phyloP scores from a whole-genome alignment of 108 stramenopile species.

The Pseudonitzschia pungens region DNA sequence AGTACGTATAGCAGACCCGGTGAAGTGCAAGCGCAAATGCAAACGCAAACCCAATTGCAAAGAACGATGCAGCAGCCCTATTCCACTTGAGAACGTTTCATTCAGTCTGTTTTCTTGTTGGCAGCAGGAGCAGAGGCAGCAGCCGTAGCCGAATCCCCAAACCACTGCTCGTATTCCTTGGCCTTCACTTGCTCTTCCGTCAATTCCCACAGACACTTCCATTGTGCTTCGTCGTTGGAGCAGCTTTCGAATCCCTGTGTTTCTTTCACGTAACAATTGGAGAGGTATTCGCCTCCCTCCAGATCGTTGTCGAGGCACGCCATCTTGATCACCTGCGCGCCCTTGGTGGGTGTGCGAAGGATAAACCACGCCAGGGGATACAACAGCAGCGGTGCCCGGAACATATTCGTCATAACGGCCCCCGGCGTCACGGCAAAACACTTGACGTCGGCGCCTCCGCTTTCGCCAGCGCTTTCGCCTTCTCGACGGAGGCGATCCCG shows the following conservation, averaged over 20 bases:
- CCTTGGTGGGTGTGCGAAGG: not conserved
- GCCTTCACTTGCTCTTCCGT: not conserved
- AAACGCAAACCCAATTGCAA: too few species aligned
- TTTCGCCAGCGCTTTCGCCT: not conserved
- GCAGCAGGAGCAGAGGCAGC: not conserved
- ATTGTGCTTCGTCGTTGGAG: slow-evolving; percentile 17
- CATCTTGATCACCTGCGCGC: slow-evolving; percentile 16
- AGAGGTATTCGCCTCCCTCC: slow-evolving; percentile 6
- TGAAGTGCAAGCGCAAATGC: too few species aligned
- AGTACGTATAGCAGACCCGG: too few species aligned
- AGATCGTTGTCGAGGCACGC: slow-evolving; percentile 11
- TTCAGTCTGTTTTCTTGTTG: slow-evolving; percentile 8
- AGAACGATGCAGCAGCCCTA: too few species aligned
- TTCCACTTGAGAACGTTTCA: too few species aligned
- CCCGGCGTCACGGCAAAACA: slow-evolving; percentile 18
- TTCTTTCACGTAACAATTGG: slow-evolving; percentile 11
- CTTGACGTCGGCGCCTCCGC: not conserved
- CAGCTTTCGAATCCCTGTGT: not conserved
- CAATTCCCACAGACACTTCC: slow-evolving; percentile 14
- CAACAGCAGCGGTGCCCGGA: not conserved
- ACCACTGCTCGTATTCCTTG: not conserved
- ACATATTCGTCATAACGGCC: not conserved
- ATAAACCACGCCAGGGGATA: slow-evolving; percentile 1
- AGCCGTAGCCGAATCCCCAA: not conserved
- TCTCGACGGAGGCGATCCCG: not conserved